Evolutionary conservation across 176 grass and related monocot species (phyloP).

Genomic region (Aegilops sharonensis): DNA sequence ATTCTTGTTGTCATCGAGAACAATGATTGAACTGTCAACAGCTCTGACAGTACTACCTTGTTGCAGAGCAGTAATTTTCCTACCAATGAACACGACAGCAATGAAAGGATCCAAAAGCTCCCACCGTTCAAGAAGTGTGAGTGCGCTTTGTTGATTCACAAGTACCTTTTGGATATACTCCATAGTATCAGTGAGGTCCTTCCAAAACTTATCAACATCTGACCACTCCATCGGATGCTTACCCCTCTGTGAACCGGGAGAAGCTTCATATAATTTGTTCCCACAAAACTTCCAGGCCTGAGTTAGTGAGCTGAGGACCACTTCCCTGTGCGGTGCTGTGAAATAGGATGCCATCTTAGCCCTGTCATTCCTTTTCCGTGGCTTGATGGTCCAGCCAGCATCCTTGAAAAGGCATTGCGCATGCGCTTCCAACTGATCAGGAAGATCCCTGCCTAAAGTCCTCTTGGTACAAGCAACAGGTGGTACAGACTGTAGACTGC

Average conservation of each 20-base stretch:
- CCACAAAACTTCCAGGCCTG: constrained; percentile 91
- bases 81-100: constrained; percentile 68
- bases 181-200: constrained; percentile 75
- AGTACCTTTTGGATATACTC: constrained; percentile 53
- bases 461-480: constrained; percentile 40
- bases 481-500: constrained; percentile 25
- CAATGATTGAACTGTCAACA: constrained; percentile 59
- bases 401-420: constrained; percentile 78
- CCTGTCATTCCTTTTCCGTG: constrained; percentile 88
- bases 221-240: constrained; percentile 71
- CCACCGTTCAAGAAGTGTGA: constrained; percentile 76
- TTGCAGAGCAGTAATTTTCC: constrained; percentile 78
- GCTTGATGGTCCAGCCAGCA: constrained; percentile 87
- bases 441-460: constrained; percentile 72
- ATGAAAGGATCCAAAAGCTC: constrained; percentile 91
- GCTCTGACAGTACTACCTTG: constrained; percentile 61
- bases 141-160: constrained; percentile 24
- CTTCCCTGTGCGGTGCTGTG: constrained; percentile 64
- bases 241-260: constrained; percentile 32
- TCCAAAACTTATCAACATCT: constrained; percentile 84
- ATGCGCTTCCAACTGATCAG: constrained; percentile 71
- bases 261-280: constrained; percentile 53
- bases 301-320: constrained; percentile 76
- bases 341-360: constrained; percentile 88
- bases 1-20: constrained; percentile 41